phyloP scores from a whole-genome alignment of 495 filamentous ascomycete species.

The Xylaria intraflava region DNA sequence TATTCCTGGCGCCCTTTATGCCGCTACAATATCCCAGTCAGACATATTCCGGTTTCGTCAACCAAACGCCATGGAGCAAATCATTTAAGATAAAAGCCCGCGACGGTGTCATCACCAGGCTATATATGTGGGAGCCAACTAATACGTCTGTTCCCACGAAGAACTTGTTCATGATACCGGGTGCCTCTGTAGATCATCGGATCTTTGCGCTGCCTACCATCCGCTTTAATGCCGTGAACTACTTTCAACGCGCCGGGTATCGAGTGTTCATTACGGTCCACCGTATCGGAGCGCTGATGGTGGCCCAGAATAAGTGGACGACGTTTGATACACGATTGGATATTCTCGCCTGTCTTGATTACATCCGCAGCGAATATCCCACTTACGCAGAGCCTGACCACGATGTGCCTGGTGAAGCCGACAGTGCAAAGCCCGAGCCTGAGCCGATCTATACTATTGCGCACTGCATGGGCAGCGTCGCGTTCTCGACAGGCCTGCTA shows the following conservation, averaged over 20 bases:
- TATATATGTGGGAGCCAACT: slow-evolving; percentile 52
- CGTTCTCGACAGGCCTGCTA: slow-evolving; percentile 52
- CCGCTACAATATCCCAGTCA: slow-evolving; percentile 48
- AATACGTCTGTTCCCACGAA: slow-evolving; percentile 27
- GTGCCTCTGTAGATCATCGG: slow-evolving; percentile 56
- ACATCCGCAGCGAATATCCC: slow-evolving; percentile 37
- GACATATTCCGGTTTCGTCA: slow-evolving; percentile 42
- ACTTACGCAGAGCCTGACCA: slow-evolving; percentile 8
- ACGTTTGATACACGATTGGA: slow-evolving; percentile 59
- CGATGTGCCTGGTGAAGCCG: neutral
- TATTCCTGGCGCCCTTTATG: slow-evolving; percentile 51
- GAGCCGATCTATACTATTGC: slow-evolving; percentile 53
- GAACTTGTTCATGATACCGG: slow-evolving; percentile 56
- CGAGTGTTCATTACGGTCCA: slow-evolving; percentile 53
- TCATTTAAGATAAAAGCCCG: slow-evolving; percentile 37
- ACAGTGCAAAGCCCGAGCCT: slow-evolving; percentile 6
- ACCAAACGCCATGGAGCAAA: slow-evolving; percentile 36
- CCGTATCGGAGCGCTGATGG: slow-evolving; percentile 51
- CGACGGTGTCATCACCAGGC: slow-evolving; percentile 47
- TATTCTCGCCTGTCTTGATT: slow-evolving; percentile 49
- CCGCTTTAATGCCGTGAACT: slow-evolving; percentile 57
- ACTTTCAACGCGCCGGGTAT: slow-evolving; percentile 55
- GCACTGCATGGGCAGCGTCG: slow-evolving; percentile 62
- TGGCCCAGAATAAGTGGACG: slow-evolving; percentile 49
- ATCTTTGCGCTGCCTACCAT: slow-evolving; percentile 62